Conservation (phyloP, 2,329 filamentous ascomycete genomes). For the Ophiocordyceps camponoti-rufipedis region DNA sequence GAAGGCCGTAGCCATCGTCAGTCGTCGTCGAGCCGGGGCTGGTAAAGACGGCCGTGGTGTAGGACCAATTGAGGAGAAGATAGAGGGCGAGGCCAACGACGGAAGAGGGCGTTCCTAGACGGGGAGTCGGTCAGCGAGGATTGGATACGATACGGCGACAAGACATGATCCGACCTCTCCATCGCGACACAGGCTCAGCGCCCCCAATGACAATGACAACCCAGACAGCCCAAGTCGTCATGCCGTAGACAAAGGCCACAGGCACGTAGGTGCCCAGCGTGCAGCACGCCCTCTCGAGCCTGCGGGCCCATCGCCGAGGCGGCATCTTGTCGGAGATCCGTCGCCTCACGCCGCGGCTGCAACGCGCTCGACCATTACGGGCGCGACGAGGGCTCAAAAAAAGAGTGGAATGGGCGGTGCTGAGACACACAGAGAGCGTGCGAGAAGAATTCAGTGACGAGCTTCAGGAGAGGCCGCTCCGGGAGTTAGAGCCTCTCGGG, state of each 20-base stretch:
- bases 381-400: not conserved
- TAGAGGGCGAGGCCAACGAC: constrained; percentile 54
- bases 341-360: not conserved
- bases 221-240: constrained; percentile 91
- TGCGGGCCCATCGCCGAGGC: constrained; percentile 43
- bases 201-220: constrained; percentile 61
- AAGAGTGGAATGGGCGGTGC: not conserved
- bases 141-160: not conserved
- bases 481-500: not conserved
- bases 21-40: constrained; percentile 58
- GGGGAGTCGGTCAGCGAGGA: not conserved
- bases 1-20: constrained; percentile 54
- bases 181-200: constrained; percentile 28
- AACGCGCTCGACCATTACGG: not conserved
- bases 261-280: constrained; percentile 64
- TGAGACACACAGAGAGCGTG: not conserved
- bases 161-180: constrained; percentile 29
- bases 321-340: constrained; percentile 20
- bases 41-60: constrained; percentile 86
- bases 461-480: not conserved
- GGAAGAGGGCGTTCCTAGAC: constrained; percentile 35
- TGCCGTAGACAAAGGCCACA: constrained; percentile 70
- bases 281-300: constrained; percentile 72
- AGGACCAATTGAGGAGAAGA: constrained; percentile 66
- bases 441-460: not conserved